Conservation (phyloP, 495 filamentous ascomycete species). For the Penicillium manginii region DNA sequence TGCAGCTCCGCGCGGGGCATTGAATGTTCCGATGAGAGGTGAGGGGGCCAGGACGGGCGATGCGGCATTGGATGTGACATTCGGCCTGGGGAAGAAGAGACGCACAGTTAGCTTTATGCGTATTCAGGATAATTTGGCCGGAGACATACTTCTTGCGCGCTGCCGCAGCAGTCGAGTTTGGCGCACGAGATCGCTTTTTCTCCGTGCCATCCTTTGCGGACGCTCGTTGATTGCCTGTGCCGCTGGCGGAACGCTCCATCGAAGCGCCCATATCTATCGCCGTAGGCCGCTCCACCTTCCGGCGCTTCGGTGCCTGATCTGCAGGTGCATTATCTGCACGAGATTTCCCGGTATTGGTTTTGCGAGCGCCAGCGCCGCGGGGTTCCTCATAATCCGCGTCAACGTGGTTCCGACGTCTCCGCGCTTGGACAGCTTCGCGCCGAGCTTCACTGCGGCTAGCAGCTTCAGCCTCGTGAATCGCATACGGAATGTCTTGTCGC, state of each 20-base stretch:
- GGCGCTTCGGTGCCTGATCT: conserved; percentile 64
- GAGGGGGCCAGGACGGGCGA: conserved; percentile 76
- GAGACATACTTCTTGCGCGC: conserved; percentile 71
- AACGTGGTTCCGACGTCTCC: conserved; percentile 68
- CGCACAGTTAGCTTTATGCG: conserved; percentile 13
- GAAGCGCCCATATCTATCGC: conserved; percentile 53
- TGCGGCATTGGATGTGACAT: conserved; percentile 52
- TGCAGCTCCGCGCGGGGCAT: conserved; percentile 48
- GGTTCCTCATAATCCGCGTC: conserved; percentile 82
- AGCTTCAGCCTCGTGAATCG: conserved; percentile 76
- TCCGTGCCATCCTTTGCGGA: conserved; percentile 64
- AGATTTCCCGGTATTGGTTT: conserved; percentile 65
- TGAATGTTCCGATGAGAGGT: conserved; percentile 66
- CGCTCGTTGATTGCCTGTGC: conserved; percentile 45
- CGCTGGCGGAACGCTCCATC: conserved; percentile 74
- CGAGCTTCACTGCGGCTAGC: conserved; percentile 76
- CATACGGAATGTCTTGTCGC: conserved; percentile 57
- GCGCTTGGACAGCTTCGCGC: conserved; percentile 76
- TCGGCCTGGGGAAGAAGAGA: conserved; percentile 43
- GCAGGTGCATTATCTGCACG: conserved; percentile 58
- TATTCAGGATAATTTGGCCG: not conserved
- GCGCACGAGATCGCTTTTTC: conserved; percentile 73
- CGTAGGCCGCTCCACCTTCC: conserved; percentile 72
- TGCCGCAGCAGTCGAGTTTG: conserved; percentile 57
- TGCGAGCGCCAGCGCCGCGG: conserved; percentile 40